Percentiles rank a stretch among this genome's conserved stretches.
Evolutionary conservation across 208 protist species (phyloP).

Genomic region (Acanthamoeba culbertsoni): DNA sequence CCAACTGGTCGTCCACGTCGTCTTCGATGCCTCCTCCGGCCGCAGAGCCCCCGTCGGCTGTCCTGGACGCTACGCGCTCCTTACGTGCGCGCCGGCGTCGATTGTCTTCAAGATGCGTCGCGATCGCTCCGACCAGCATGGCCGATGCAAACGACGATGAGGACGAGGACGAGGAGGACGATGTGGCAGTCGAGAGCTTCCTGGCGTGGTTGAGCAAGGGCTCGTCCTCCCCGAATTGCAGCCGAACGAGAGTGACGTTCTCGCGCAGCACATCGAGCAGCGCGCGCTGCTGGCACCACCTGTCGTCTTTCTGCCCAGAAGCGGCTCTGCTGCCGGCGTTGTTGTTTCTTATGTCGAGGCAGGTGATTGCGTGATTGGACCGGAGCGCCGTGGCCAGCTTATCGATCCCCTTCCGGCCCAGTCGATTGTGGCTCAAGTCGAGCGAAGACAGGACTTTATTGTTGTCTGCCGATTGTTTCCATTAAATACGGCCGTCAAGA

Average conservation of each 20-base stretch:
- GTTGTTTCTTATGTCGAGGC: slow-evolving; percentile 7
- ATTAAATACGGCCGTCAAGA: too few species aligned
- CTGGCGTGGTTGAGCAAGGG: background rate
- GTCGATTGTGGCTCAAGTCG: background rate
- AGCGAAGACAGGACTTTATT: slow-evolving; percentile 8
- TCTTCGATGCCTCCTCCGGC: background rate
- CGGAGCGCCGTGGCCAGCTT: background rate
- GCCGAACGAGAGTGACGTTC: background rate
- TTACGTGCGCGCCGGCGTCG: background rate
- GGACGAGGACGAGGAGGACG: too few species aligned
- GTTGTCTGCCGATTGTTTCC: background rate
- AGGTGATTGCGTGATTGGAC: background rate
- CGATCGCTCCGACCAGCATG: background rate
- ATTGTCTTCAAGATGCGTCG: background rate
- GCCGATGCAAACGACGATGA: background rate
- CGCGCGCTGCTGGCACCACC: background rate
- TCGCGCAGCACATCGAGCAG: slow-evolving; percentile 8
- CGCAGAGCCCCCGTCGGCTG: background rate
- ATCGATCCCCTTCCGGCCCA: background rate
- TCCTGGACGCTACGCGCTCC: background rate
- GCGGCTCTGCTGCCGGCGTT: background rate
- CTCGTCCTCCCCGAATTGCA: background rate
- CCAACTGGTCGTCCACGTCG: background rate
- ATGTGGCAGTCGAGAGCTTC: background rate
- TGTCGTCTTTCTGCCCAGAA: background rate